These are phyloP conservation scores for Harringtonia aguacate DNA, from an alignment of 2,329 filamentous ascomycete genomes.

Conservation along the genomic window DNA sequence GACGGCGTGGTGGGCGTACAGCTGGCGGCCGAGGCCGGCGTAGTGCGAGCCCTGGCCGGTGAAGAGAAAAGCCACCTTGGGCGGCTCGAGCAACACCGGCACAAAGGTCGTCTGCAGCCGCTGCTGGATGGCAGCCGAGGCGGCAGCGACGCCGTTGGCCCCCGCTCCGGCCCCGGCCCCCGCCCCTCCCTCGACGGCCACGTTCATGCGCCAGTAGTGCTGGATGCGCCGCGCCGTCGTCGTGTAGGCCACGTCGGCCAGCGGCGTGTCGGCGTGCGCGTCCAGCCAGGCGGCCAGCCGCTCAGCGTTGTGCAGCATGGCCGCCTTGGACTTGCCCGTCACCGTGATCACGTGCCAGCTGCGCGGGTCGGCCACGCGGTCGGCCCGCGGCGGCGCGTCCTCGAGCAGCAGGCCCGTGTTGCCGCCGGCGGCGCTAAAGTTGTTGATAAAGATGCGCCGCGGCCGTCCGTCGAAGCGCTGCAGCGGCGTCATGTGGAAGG, in stretches of 20 bases:
- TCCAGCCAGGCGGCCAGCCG: slow-evolving; percentile 44
- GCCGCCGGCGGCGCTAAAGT: slow-evolving; percentile 61
- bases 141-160: slow-evolving; percentile 27
- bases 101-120: slow-evolving; percentile 29
- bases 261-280: slow-evolving; percentile 35
- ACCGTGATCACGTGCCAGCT: slow-evolving; percentile 47
- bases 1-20: slow-evolving; percentile 33
- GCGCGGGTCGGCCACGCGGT: slow-evolving; percentile 35
- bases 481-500: slow-evolving; percentile 41
- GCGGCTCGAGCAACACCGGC: slow-evolving; percentile 30
- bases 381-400: slow-evolving; percentile 36
- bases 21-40: slow-evolving; percentile 37
- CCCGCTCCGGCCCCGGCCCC: too few relatives aligned
- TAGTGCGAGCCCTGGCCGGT: slow-evolving; percentile 47
- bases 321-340: slow-evolving; percentile 42
- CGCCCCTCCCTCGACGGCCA: slow-evolving; percentile 25
- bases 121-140: slow-evolving; percentile 28
- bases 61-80: slow-evolving; percentile 42
- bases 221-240: slow-evolving; percentile 56
- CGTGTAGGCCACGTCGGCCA: slow-evolving; percentile 53
- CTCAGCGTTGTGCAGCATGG: slow-evolving; percentile 49
- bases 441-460: slow-evolving; percentile 48
- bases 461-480: slow-evolving; percentile 34
- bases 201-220: slow-evolving; percentile 43
- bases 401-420: slow-evolving; percentile 59